Percentiles rank a stretch among this genome's conserved stretches.
These are phyloP conservation scores for Sporisorium iseilematis-ciliati DNA, from an alignment of 1,284 basidiomycete species.

Conservation along the genomic window DNA sequence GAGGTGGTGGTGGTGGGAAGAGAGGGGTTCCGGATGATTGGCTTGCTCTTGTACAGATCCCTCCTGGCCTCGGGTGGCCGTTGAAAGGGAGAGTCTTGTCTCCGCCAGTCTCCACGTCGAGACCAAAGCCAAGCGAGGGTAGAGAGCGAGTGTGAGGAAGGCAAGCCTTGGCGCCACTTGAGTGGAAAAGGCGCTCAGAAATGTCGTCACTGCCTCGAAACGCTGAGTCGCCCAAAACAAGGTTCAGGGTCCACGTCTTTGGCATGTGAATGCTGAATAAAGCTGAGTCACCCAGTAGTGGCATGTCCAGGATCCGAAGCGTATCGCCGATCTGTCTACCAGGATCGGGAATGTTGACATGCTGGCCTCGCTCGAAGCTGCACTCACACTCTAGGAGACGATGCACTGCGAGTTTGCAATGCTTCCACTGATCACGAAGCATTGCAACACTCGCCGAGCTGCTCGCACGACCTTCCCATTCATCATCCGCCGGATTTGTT, in stretches of 20 bases:
- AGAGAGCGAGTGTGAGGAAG: too few species aligned
- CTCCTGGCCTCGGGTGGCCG: conserved; percentile 3
- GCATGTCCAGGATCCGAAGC: not conserved
- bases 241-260: conserved; percentile 3
- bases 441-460: too few species aligned
- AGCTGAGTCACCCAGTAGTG: conserved; percentile 36
- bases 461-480: too few species aligned
- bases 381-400: too few species aligned
- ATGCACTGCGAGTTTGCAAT: too few species aligned
- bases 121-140: too few species aligned
- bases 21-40: not conserved
- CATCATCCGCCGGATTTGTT: too few species aligned
- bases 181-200: not conserved
- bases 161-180: not conserved
- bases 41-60: not conserved
- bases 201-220: conserved; percentile 34
- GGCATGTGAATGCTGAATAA: conserved; percentile 49
- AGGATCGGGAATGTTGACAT: not conserved
- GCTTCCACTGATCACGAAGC: too few species aligned
- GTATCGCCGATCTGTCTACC: not conserved
- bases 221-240: conserved; percentile 8
- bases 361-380: not conserved
- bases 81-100: conserved; percentile 9
- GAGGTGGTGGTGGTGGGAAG: not conserved
- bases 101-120: too few species aligned